Base-by-base conservation (phyloP, 176 grass and related monocot species). In the Thalia dealbata region DNA sequence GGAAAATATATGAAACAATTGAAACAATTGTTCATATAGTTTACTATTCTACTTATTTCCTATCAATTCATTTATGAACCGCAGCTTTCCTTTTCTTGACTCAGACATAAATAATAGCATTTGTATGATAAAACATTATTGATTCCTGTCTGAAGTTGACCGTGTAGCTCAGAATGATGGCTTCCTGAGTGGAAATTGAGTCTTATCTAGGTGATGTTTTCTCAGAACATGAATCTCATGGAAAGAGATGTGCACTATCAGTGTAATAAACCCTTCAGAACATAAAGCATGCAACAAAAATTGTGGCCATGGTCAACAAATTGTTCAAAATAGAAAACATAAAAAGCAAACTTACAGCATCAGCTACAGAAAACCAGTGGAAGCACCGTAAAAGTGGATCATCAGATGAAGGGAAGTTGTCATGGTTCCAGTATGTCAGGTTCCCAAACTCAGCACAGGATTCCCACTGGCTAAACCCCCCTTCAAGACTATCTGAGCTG, bases 351-450 rank as follows among this genome's bases (percentile, higher is more conserved):
- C 95, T 88, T 25, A 97, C 95, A 4, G 90, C 85, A 88, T 86
- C 73, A 64, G 95, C 83, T 77, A 97, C 77, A 13, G 85, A 80
- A 77, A 97, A 78, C 87, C 85, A 97, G 50, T 97, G 95, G 76
- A 97, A 92, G 85, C 85, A 84, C 23, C 83, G 79, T 1, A 82
- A 68, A 61, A 97, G 83, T 26, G 90, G 75, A 91, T 97, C 95
- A 66, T 97, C 95, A 19, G 76, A 69, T 16, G 85, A 99, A 78
- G 95, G 92, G 25, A 81, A 38, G 59, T 72, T 81, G n/a, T 99
- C 95, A 80, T 99, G 90, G 50, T 91, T 93, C 95, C 95, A 93
- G 78, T 91, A 91, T 21, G 90, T 99, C 68, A 93, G 79, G 75
- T 80, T 83, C 75, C 86, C 78, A 52, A 99, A 99, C 51, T 91